Base-by-base conservation (phyloP, 176 grass and related monocot species). In the Thalia dealbata region DNA sequence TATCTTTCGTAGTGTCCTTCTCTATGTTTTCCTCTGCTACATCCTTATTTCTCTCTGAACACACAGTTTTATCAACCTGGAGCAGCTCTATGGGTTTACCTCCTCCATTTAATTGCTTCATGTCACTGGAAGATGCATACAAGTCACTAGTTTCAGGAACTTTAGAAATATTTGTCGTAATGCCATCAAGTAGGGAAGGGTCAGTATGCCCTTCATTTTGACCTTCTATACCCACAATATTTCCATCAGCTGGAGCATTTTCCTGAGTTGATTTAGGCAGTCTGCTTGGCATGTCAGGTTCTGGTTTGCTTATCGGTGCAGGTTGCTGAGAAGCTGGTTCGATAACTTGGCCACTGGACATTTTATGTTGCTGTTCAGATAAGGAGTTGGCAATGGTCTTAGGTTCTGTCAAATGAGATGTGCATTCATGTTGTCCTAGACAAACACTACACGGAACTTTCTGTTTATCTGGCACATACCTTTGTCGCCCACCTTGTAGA, bases 311-410 rank as follows among this genome's bases (percentile, higher is more conserved):
- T 9, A 35, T 12, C 18, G 32, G 38, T 23, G 65, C 12, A 43
- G 32, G 16, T 45, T 68, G 65, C 22, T 35, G 35, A 45, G 65
- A 43, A 45, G 65, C 18, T 68, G 65, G 11, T 44, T 68, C 65
- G 43, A 43, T 18, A 68, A 44, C 18, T 23, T 68, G 65, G 64
- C 64, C 32, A 41, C 28, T 21, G 42, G 64, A 21, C 64, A 67
- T 67, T n/a, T 67, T 67, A 67, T 21, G 64, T 24, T 67, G 30
- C 64, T 42, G 28, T 32, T 66, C 63, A 41, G 18, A 35, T 66
- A 22, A 66, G 13, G 16, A 28, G 18, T 66, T 66, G 63, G 32
- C 32, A 21, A 28, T 35, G 27, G 29, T 67, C 30, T 42, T 22
- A 43, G 19, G 41, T 67, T 8, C 38, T 9, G n/a, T 13, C n/a